Percentiles rank a stretch among this genome's conserved stretches.
Evolutionary conservation across 352 stramenopile genomes (phyloP).

Genomic region (Pythium phragmiticola): DNA sequence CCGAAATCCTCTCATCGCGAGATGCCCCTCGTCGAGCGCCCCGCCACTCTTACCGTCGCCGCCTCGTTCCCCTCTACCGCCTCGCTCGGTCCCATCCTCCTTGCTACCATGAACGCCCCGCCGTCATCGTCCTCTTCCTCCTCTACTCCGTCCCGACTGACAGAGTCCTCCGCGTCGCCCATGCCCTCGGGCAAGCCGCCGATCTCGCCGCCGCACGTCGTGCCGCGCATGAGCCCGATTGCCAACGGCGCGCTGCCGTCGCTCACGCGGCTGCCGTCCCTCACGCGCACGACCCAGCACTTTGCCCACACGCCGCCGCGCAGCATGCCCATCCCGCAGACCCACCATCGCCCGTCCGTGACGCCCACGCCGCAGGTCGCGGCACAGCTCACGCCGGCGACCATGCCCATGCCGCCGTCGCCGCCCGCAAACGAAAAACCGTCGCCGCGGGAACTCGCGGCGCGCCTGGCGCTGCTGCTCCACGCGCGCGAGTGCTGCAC

Average conservation of each 20-base stretch:
- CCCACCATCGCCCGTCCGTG: slow-evolving; percentile 6
- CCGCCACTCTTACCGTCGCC: neutral
- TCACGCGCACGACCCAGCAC: slow-evolving; percentile 8
- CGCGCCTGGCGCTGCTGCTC: slow-evolving; percentile 40
- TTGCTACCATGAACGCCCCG: slow-evolving; percentile 9
- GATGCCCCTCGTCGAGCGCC: slow-evolving; percentile 24
- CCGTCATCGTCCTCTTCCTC: slow-evolving; percentile 5
- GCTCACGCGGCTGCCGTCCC: slow-evolving; percentile 24
- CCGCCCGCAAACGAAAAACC: neutral
- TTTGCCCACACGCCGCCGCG: neutral
- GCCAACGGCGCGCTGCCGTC: slow-evolving; percentile 6
- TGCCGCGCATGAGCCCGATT: slow-evolving; percentile 16
- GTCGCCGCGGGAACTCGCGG: slow-evolving; percentile 36
- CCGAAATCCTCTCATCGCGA: slow-evolving; percentile 27
- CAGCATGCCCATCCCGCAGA: too few relatives aligned
- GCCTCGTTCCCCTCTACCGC: slow-evolving; percentile 23
- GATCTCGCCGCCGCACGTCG: slow-evolving; percentile 21
- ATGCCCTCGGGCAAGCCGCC: slow-evolving; percentile 14
- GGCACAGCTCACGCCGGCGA: neutral
- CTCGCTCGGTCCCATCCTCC: slow-evolving; percentile 16
- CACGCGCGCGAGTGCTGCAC: slow-evolving; percentile 50
- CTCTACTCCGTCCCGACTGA: neutral
- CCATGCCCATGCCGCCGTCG: neutral
- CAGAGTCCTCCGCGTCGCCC: slow-evolving; percentile 16
- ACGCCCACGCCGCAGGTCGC: slow-evolving; percentile 9